Conservation (phyloP, 2,329 filamentous ascomycete genomes). For the Apiospora pterosperma region DNA sequence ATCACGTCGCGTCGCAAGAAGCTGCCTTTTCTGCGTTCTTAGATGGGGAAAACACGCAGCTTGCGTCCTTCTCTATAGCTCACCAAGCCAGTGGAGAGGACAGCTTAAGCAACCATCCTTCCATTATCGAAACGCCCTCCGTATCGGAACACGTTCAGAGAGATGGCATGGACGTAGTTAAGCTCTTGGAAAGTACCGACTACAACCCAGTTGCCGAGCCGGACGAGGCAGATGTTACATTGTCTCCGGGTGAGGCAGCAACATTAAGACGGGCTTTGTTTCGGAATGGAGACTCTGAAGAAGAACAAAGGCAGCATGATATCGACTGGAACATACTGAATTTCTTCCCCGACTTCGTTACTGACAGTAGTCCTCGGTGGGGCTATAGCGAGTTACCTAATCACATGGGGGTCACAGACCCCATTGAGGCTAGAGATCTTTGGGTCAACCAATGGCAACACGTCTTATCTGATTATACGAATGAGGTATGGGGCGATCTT, state of each 20-base stretch:
- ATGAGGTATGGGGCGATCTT: conserved; percentile 68
- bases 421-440: conserved; percentile 33
- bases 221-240: conserved; percentile 11
- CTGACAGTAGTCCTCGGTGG: conserved; percentile 10
- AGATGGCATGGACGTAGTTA: conserved; percentile 25
- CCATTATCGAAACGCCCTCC: background rate
- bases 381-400: conserved; percentile 12
- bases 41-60: conserved; percentile 19
- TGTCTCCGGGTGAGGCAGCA: conserved; percentile 16
- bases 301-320: background rate
- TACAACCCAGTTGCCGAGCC: conserved; percentile 16
- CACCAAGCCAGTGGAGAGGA: background rate
- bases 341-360: conserved; percentile 45
- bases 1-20: conserved; percentile 28
- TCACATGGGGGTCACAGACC: conserved; percentile 35
- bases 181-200: conserved; percentile 18
- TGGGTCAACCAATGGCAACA: conserved; percentile 56
- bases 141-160: conserved; percentile 3
- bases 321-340: conserved; percentile 44
- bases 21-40: conserved; percentile 34
- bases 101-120: background rate
- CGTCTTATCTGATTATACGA: conserved; percentile 54
- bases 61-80: conserved; percentile 6
- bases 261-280: conserved; percentile 24
- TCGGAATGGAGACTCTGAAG: conserved; percentile 6